Conservation (phyloP, 805 yeast species). For the Saccharomycopsis lassenensis region DNA sequence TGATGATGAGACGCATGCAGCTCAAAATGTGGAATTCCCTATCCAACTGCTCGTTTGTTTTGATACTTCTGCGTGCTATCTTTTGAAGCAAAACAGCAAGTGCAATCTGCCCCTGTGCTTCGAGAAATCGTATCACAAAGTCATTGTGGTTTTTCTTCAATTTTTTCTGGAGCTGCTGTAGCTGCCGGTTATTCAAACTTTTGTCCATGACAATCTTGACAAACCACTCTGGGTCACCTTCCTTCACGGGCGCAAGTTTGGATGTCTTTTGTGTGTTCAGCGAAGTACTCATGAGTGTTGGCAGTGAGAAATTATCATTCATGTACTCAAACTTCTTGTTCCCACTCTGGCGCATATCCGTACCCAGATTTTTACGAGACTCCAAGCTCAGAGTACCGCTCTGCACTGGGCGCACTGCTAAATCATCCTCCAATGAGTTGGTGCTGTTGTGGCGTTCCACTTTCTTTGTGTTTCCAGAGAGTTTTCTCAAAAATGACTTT, state of each 20-base stretch:
- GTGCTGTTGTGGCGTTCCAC: conserved; percentile 1
- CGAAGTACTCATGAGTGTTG: conserved; percentile 8
- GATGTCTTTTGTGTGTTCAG: conserved; percentile 1
- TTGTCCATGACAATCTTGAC: conserved; percentile 30
- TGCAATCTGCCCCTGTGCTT: conserved; percentile 39
- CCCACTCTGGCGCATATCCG: too few relatives aligned
- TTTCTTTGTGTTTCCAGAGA: conserved; percentile 9
- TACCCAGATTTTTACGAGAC: too few relatives aligned
- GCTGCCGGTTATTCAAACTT: conserved; percentile 30
- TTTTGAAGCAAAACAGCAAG: conserved; percentile 34
- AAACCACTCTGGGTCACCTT: conserved; percentile 33
- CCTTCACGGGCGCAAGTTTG: conserved; percentile 6
- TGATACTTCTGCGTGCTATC: conserved; percentile 24
- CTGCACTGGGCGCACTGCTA: too few relatives aligned
- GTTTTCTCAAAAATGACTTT: conserved; percentile 16
- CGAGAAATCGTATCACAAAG: conserved; percentile 30
- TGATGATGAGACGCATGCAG: conserved; percentile 42
- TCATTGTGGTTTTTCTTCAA: conserved; percentile 21
- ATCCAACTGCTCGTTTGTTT: conserved; percentile 38
- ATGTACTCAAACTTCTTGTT: background rate
- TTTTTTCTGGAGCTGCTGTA: conserved; percentile 23
- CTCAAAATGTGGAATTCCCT: conserved; percentile 39
- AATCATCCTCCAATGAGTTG: conserved; percentile 1
- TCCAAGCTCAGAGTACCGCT: too few relatives aligned
- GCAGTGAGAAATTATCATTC: conserved; percentile 11